These are phyloP conservation scores for Colletotrichum simmondsii DNA, from an alignment of 2,329 filamentous ascomycete species.

Conservation along the genomic window DNA sequence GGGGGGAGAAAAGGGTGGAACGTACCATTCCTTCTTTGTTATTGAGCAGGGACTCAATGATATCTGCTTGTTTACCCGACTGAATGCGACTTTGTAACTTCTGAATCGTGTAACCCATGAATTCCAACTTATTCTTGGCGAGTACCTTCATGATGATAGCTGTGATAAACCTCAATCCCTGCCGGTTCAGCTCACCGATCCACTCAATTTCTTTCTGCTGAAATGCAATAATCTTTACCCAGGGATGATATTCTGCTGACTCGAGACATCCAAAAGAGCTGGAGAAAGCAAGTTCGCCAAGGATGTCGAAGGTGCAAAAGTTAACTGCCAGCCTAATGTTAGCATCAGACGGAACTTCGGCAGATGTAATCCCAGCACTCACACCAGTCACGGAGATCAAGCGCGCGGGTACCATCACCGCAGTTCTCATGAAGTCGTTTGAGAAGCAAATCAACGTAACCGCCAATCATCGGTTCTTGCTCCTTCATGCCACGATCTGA, in stretches of 20 bases:
- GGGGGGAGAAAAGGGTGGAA: not conserved
- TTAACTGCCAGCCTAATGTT: slow-evolving; percentile 30
- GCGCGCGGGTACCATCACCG: not conserved
- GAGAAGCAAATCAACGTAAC: slow-evolving; percentile 41
- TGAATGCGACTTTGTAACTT: not conserved
- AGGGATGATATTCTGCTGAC: not conserved
- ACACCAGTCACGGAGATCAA: not conserved
- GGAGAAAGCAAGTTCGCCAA: slow-evolving; percentile 43
- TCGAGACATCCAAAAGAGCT: slow-evolving; percentile 41
- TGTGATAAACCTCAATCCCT: not conserved
- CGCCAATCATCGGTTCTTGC: slow-evolving; percentile 42
- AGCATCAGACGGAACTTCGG: no score
- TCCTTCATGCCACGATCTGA: slow-evolving; percentile 40
- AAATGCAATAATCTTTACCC: not conserved
- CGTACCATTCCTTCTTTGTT: not conserved
- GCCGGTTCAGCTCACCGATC: not conserved
- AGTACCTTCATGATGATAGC: not conserved
- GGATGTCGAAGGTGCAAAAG: slow-evolving; percentile 42
- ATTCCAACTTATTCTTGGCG: not conserved
- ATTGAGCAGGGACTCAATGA: not conserved
- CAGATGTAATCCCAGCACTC: not conserved
- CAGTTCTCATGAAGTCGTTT: slow-evolving; percentile 28
- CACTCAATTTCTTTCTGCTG: not conserved
- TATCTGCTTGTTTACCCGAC: not conserved
- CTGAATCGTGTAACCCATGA: not conserved